Base-by-base conservation (phyloP, 805 yeast genomes). In the Spathaspora girioi region DNA sequence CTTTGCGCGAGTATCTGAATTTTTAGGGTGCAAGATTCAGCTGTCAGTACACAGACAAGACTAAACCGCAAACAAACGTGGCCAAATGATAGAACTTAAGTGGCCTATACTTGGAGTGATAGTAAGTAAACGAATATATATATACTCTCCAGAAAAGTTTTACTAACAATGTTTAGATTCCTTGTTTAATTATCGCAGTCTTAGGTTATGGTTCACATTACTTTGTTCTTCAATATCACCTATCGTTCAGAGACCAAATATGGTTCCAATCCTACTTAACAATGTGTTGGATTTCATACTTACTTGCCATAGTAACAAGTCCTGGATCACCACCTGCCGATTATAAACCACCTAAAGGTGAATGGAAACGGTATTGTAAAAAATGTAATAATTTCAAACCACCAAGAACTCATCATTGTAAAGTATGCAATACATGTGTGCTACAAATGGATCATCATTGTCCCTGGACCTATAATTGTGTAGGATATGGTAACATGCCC, bases 381-480 rank as follows among this genome's bases (percentile, higher is more conserved):
- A 89, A 88, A 64, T 91, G 97, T 66, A 58, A 82, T 40, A 68
- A 65, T 40, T 83, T 78, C 67, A 91, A 91, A 63, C 97, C 97
- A 0, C 93, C 86, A 61, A 69, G 97, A 54, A 62, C 89, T 3
- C 97, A 91, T 63, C 97, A 91, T 69, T 91, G 97, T 65, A 86
- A 86, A 59, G 78, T 81, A 0, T 89, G 96, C 62, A 74, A 79
- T n/a, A 59, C 55, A 41, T 91, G 97, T 66, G 85, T 91, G n/a
- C 65, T 91, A 51, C 80, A 81, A 62, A 92, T 91, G 97, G 97
- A 91, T 65, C 97, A 91, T 64, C 97, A 91, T 69, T 75, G 86
- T 64, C 97, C 97, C 0, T 92, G 97, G 97, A 89, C 96, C 0
- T 80, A 82, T 66, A 92, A 89, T 63, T 92, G 97, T 63, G 93